Base-by-base conservation (phyloP, 2,329 filamentous ascomycete genomes). In the Cladosporium velox region DNA sequence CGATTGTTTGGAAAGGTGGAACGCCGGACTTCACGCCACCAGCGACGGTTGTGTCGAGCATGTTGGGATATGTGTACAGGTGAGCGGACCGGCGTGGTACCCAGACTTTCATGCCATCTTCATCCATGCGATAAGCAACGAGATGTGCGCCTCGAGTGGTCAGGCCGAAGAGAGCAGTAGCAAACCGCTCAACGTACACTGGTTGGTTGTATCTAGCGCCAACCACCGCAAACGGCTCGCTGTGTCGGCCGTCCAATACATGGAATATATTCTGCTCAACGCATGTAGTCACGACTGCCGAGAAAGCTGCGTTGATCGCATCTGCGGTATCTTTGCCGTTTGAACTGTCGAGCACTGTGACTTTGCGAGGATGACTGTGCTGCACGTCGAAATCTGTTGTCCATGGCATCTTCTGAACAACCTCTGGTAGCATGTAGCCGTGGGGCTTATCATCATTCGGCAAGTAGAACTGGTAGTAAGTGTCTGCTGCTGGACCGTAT, bases 21-120 rank as follows among this genome's bases (percentile, higher is more conserved):
- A 96, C 92, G n/a, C 88, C 90, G 0, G 91, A 90, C 77, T 90
- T 89, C 70, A 98, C 88, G 0, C 92, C 91, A 1, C 91, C 91
- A 0, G 93, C 95, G 3, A 96, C 94, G 1, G 92, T 92, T 77
- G 97, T 98, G 78, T 98, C 95, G 67, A 98, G 84, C 82, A 97
- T 93, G 28, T 90, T 85, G 0, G 90, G 90, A 74, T 93, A 99
- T 0, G 92, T 97, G 70, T 91, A 88, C 81, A 98, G 97, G 68
- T 84, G 86, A 61, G 82, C 82, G 12, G 92, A 86, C 10, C 94
- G 85, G 57, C 89, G 86, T 3, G 94, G 90, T 2, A 96, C 86
- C 93, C 95, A 97, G 51, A 98, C 83, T 73, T 87, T 89, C 54
- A 96, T 79, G 12, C 88, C 89, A 32, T 71, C 78, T 2, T 78